Evolutionary conservation across 768 basidiomycete genomes (phyloP).

Genomic region (Kondoa malvinella): DNA sequence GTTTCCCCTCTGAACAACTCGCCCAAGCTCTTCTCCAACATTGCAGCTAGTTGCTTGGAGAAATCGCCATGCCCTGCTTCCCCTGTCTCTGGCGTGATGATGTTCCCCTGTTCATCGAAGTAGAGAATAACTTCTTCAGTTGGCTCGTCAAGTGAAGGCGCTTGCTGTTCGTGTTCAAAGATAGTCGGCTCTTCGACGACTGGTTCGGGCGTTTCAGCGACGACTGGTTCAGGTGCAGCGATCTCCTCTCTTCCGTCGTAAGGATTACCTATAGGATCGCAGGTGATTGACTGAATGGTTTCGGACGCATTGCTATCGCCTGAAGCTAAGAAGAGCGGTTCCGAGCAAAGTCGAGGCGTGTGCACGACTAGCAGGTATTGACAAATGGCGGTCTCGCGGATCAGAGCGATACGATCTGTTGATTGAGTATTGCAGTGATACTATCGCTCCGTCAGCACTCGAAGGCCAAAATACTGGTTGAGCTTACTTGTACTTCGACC

Average conservation of each 20-base stretch:
- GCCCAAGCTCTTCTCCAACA: not conserved
- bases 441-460: conserved; percentile 6
- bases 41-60: not conserved
- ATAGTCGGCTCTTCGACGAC: not conserved
- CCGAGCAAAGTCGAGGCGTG: conserved; percentile 80
- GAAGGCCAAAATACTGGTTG: conserved; percentile 10
- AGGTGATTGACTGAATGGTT: not conserved
- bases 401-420: conserved; percentile 26
- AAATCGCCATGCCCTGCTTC: not conserved
- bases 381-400: conserved; percentile 44
- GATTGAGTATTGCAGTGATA: conserved; percentile 28
- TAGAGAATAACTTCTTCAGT: not conserved
- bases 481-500: conserved; percentile 78
- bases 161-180: not conserved
- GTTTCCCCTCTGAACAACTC: not conserved
- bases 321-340: conserved; percentile 53
- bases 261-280: conserved; percentile 5
- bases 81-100: too few relatives aligned
- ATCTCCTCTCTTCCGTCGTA: too few relatives aligned
- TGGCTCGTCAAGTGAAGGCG: not conserved
- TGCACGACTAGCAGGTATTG: conserved; percentile 85
- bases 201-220: too few relatives aligned
- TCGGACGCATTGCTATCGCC: not conserved
- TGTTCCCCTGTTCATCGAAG: too few relatives aligned
- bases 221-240: too few relatives aligned